phyloP scores from a whole-genome alignment of 1,284 basidiomycete species.

The Psilocybe mexicana region DNA sequence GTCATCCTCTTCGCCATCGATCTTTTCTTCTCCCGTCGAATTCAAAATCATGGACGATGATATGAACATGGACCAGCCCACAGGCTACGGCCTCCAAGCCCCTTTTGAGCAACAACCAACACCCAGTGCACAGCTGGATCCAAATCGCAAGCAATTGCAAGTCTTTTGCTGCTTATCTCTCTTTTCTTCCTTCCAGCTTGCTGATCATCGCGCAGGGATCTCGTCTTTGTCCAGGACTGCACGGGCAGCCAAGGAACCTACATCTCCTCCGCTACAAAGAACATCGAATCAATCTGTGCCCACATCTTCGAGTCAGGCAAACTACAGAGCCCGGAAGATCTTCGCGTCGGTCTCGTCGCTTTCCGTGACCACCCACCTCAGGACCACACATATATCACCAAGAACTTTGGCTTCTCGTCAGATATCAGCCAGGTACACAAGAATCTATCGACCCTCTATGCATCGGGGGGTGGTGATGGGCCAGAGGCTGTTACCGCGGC shows the following conservation, averaged over 20 bases:
- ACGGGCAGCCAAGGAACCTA: constrained; percentile 87
- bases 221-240: constrained; percentile 89
- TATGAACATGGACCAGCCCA: constrained; percentile 61
- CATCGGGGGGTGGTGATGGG: constrained; percentile 95
- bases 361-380: constrained; percentile 96
- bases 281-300: constrained; percentile 96
- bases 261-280: constrained; percentile 91
- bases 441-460: constrained; percentile 84
- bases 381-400: constrained; percentile 91
- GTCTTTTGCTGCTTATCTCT: constrained; percentile 29
- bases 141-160: constrained; percentile 72
- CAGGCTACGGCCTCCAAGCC: constrained; percentile 37
- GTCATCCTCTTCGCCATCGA: constrained; percentile 15
- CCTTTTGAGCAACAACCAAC: constrained; percentile 37
- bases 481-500: constrained; percentile 98
- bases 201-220: constrained; percentile 57
- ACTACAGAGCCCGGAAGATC: constrained; percentile 82
- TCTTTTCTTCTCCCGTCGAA: constrained; percentile 15
- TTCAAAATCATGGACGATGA: constrained; percentile 66
- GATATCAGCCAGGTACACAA: constrained; percentile 87
- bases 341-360: constrained; percentile 88
- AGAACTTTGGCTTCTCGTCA: constrained; percentile 93
- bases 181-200: background rate
- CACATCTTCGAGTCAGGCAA: constrained; percentile 96
- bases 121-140: constrained; percentile 24